A percentile compares a stretch with the other conserved stretches of the same genome.
These are phyloP conservation scores for Talaromyces ruber DNA, from an alignment of 495 filamentous ascomycete species.

Conservation along the genomic window DNA sequence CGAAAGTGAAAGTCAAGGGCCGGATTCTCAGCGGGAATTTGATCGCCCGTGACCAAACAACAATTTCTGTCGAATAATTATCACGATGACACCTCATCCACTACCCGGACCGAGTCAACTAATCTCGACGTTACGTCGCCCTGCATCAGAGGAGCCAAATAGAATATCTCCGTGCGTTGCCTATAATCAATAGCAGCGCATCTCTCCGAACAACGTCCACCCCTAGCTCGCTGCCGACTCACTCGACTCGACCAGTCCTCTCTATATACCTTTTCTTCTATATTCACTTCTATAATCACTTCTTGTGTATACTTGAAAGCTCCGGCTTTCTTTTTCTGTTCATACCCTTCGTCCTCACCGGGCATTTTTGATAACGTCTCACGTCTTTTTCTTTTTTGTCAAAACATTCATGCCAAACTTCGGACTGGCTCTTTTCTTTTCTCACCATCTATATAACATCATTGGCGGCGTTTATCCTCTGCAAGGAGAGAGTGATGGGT, in stretches of 20 bases:
- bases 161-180: background rate
- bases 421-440: background rate
- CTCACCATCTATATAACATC: background rate
- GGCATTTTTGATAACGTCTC: background rate
- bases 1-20: conserved; percentile 32
- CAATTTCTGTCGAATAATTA: background rate
- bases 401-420: background rate
- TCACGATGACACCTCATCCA: background rate
- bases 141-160: background rate
- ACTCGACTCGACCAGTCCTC: background rate
- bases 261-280: background rate
- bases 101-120: background rate
- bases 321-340: background rate
- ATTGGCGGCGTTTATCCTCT: background rate
- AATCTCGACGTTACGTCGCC: background rate
- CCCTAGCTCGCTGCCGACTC: background rate
- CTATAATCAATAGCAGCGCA: background rate
- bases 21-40: conserved; percentile 20
- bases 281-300: background rate
- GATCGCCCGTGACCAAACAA: conserved; percentile 6
- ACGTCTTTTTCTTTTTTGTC: background rate
- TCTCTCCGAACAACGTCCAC: background rate
- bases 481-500: background rate
- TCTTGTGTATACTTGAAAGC: background rate
- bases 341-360: background rate